phyloP scores from a whole-genome alignment of 805 yeast genomes.

The Schizosaccharomyces japonicus region DNA sequence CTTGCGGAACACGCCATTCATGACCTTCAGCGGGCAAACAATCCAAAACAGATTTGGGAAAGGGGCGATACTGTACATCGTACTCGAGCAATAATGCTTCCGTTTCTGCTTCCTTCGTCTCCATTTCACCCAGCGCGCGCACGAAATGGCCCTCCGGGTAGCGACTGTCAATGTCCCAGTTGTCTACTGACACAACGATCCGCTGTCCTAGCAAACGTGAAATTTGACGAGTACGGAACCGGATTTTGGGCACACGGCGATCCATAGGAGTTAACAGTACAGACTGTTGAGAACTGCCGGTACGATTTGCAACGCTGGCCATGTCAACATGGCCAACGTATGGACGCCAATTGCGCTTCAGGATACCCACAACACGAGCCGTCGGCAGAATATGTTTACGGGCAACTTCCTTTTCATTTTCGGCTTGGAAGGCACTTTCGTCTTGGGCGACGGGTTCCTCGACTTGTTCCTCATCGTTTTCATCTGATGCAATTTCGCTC shows the following conservation, averaged over 20 bases:
- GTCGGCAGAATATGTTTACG: conserved; percentile 59
- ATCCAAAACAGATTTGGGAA: conserved; percentile 69
- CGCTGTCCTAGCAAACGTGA: conserved; percentile 64
- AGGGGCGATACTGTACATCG: conserved; percentile 90
- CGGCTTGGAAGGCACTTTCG: conserved; percentile 24
- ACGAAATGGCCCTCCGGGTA: conserved; percentile 91
- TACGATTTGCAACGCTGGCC: conserved; percentile 31
- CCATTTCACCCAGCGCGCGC: conserved; percentile 68
- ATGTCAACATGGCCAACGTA: conserved; percentile 86
- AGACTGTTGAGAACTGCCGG: conserved; percentile 27
- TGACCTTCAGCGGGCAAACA: conserved; percentile 89
- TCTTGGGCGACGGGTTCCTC: conserved; percentile 25
- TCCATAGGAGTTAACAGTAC: conserved; percentile 82
- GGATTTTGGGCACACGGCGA: conserved; percentile 58
- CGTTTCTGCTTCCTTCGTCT: conserved; percentile 82
- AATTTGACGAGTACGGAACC: conserved; percentile 73
- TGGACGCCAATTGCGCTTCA: conserved; percentile 81
- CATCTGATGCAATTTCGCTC: conserved; percentile 28
- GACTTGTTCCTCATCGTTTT: conserved; percentile 43
- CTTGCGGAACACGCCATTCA: conserved; percentile 70
- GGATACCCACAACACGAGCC: conserved; percentile 68
- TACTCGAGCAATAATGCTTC: conserved; percentile 84
- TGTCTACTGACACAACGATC: conserved; percentile 74
- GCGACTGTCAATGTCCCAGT: conserved; percentile 69
- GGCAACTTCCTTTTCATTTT: conserved; percentile 13